These are phyloP conservation scores for Chaetomium strumarium DNA, from an alignment of 2,329 filamentous ascomycete genomes.

Conservation along the genomic window DNA sequence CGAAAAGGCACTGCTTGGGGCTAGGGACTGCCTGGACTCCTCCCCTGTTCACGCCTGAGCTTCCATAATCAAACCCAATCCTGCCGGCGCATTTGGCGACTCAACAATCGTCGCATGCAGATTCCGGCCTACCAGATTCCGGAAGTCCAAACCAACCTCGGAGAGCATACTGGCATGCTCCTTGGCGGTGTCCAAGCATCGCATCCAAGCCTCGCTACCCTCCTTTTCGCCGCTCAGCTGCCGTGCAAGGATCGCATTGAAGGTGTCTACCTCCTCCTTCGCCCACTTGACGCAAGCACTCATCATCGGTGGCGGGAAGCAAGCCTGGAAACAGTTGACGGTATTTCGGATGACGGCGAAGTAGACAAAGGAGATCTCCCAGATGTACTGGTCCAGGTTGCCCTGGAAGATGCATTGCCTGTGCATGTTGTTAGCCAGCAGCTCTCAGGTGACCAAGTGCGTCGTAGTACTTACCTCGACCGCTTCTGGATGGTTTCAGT, in stretches of 20 bases:
- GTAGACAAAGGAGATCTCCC: slow-evolving; percentile 91
- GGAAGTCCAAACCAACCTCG: slow-evolving; percentile 87
- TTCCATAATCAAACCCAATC: slow-evolving; percentile 34
- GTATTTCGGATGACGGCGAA: slow-evolving; percentile 94
- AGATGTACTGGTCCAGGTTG: slow-evolving; percentile 86
- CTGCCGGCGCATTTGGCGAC: slow-evolving; percentile 31
- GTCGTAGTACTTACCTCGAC: slow-evolving; percentile 57
- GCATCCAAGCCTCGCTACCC: slow-evolving; percentile 68
- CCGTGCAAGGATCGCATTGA: slow-evolving; percentile 74
- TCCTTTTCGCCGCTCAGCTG: slow-evolving; percentile 83
- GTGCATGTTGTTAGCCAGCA: slow-evolving; percentile 18
- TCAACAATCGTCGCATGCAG: slow-evolving; percentile 27
- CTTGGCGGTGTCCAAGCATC: slow-evolving; percentile 76
- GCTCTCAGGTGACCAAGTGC: background rate
- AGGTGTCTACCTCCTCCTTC: slow-evolving; percentile 88
- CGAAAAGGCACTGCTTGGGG: no score
- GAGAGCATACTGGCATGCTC: slow-evolving; percentile 73
- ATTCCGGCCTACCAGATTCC: slow-evolving; percentile 66
- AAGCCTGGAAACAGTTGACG: slow-evolving; percentile 77
- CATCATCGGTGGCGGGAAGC: slow-evolving; percentile 81
- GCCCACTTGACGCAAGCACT: slow-evolving; percentile 97
- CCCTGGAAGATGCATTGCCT: slow-evolving; percentile 95
- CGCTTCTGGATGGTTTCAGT: slow-evolving; percentile 73
- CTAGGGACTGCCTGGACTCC: no score
- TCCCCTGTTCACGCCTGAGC: background rate